Evolutionary conservation across 495 filamentous ascomycete species (phyloP), one percentile per base, ranked within the genome.

Genomic region (Xylaria curta): DNA sequence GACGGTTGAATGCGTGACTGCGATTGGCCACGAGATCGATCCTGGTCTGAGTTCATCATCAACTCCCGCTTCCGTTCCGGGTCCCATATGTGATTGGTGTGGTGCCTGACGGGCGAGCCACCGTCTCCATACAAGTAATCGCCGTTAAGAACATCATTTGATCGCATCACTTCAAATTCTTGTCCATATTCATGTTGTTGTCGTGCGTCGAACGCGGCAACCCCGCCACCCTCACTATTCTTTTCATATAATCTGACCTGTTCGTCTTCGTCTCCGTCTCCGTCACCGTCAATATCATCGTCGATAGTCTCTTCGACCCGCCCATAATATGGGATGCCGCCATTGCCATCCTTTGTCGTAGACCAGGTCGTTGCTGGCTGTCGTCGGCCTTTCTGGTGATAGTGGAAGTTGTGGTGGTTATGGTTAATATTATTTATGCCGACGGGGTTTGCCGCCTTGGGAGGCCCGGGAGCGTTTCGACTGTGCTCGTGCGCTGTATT

Each of bases 341-440:
- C 24, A 15, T 4, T 10, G 46, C 17, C 44, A 17, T 15, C 12
- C 68, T 60, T 31, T 15, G 49, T n/a, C 15, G 9, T 4, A 33
- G 54, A 44, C 44, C 19, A 40, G 6, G n/a, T 68, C 38, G 33
- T 10, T 42, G 36, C 49, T 31, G 66, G 8, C 28, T 42, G 47
- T 44, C 36, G 61, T 60, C 17, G 69, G 8, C 51, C 38, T 51
- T 58, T 61, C 44, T 60, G 63, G 31, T 42, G 61, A 61, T 66
- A 67, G 19, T 66, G 69, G 62, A 66, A 71, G 40, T 58, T 47
- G 60, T 58, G 3, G 21, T 42, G 24, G 51, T 66, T 60, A 5
- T 44, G 10, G 33, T 66, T 36, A 19, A 58, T 49, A 47, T 33
- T 59, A 42, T 62, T 44, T 42, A 40, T 46, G 61, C 60, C 46